Evolutionary conservation across 208 protist species (phyloP).

Genomic region (Leishmania gerbilli): DNA sequence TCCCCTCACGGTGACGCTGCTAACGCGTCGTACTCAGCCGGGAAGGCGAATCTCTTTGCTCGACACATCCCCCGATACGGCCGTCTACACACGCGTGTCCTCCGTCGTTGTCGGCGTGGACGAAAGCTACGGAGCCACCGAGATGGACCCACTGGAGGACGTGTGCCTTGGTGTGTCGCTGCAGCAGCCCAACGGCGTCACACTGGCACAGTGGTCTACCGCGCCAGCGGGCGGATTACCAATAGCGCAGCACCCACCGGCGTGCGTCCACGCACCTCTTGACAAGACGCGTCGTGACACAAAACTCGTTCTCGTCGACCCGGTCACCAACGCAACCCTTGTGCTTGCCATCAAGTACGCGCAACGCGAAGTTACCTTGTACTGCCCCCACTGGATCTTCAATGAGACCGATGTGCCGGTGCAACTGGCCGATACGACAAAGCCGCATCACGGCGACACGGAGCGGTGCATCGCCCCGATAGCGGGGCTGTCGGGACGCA

Average conservation of each 20-base stretch:
- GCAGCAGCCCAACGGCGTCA: slow-evolving; percentile 54
- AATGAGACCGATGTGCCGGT: slow-evolving; percentile 54
- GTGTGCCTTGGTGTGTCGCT: slow-evolving; percentile 58
- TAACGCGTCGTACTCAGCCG: slow-evolving; percentile 33
- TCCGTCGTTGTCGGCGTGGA: slow-evolving; percentile 37
- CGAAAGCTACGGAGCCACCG: slow-evolving; percentile 40
- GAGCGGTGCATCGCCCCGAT: slow-evolving; percentile 14
- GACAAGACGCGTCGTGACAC: slow-evolving; percentile 19
- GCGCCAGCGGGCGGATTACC: background rate
- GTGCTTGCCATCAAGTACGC: slow-evolving; percentile 54
- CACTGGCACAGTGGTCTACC: slow-evolving; percentile 28
- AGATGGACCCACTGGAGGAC: slow-evolving; percentile 70
- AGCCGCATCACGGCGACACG: slow-evolving; percentile 6
- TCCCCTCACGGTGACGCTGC: slow-evolving; percentile 47
- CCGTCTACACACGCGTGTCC: slow-evolving; percentile 40
- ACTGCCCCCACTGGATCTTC: slow-evolving; percentile 67
- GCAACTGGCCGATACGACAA: slow-evolving; percentile 42
- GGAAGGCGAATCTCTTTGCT: slow-evolving; percentile 32
- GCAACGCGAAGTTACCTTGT: slow-evolving; percentile 40
- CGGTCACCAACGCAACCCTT: slow-evolving; percentile 34
- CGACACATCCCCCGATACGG: slow-evolving; percentile 34
- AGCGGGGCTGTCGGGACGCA: slow-evolving; percentile 20
- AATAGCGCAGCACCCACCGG: slow-evolving; percentile 25
- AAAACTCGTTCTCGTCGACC: slow-evolving; percentile 37
- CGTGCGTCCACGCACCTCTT: slow-evolving; percentile 36